Evolutionary conservation across 495 filamentous ascomycete genomes (phyloP).

Genomic region (Talaromyces nanjingensis): DNA sequence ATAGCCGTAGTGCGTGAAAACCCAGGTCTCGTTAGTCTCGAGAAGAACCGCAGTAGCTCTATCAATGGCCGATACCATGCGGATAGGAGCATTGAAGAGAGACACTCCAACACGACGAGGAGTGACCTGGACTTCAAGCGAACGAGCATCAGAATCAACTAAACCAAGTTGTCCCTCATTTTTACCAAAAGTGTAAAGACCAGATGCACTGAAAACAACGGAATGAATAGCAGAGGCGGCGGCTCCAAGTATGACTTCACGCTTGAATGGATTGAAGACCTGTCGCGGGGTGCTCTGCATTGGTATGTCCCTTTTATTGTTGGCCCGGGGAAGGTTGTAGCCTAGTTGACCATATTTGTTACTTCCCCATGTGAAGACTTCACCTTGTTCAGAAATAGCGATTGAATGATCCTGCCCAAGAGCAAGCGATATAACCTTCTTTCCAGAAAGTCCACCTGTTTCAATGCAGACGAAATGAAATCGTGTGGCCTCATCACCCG

Average conservation of each 20-base stretch:
- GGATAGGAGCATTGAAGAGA: slow-evolving; percentile 70
- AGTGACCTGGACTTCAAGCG: slow-evolving; percentile 69
- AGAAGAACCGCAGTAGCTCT: slow-evolving; percentile 81
- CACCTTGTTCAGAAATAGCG: slow-evolving; percentile 71
- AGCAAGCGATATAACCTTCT: slow-evolving; percentile 62
- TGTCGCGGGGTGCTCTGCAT: slow-evolving; percentile 76
- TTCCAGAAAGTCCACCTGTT: slow-evolving; percentile 60
- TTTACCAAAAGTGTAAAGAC: slow-evolving; percentile 90
- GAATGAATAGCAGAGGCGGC: slow-evolving; percentile 92
- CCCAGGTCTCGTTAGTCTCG: slow-evolving; percentile 79
- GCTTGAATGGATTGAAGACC: slow-evolving; percentile 84
- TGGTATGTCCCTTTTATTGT: slow-evolving; percentile 60
- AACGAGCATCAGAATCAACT: slow-evolving; percentile 89
- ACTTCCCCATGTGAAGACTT: slow-evolving; percentile 88
- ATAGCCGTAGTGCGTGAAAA: slow-evolving; percentile 92
- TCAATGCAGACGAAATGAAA: slow-evolving; percentile 80
- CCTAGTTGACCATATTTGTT: slow-evolving; percentile 85
- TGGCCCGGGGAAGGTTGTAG: slow-evolving; percentile 56
- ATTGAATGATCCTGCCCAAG: slow-evolving; percentile 89
- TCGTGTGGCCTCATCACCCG: slow-evolving; percentile 80
- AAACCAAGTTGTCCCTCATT: slow-evolving; percentile 93
- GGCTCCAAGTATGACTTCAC: slow-evolving; percentile 71
- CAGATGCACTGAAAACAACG: slow-evolving; percentile 72
- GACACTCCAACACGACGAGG: slow-evolving; percentile 85
- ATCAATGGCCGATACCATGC: slow-evolving; percentile 81